A percentile compares a stretch with the other conserved stretches of the same genome.
phyloP scores from a whole-genome alignment of 1,139 yeast species.

The Pichia sp. region DNA sequence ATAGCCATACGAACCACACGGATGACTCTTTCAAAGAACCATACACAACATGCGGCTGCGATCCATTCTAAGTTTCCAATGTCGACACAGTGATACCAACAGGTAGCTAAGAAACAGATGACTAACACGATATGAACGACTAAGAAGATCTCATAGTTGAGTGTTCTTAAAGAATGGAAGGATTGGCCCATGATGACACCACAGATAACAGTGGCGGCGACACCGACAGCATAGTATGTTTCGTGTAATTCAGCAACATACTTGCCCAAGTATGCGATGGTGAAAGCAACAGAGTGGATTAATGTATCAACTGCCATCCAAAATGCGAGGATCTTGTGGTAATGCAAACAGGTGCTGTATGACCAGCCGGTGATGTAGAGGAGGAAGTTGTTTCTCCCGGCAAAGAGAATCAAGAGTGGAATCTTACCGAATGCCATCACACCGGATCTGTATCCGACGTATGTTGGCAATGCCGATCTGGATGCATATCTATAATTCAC shows the following conservation, averaged over 20 bases:
- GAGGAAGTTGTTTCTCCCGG: conserved; percentile 5
- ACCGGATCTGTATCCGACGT: conserved; percentile 3
- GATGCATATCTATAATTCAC: conserved; percentile 5
- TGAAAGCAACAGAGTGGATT: conserved; percentile 5
- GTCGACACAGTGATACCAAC: conserved; percentile 40
- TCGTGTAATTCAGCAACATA: conserved; percentile 25
- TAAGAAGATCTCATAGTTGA: conserved; percentile 43
- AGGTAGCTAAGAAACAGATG: conserved; percentile 36
- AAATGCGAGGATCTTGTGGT: conserved; percentile 3
- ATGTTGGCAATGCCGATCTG: conserved; percentile 1
- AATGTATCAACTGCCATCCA: conserved; percentile 6
- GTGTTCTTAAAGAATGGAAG: conserved; percentile 44
- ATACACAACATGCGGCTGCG: conserved; percentile 39
- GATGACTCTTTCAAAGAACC: conserved; percentile 38
- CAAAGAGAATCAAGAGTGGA: conserved; percentile 5
- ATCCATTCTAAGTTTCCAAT: conserved; percentile 47
- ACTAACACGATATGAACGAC: conserved; percentile 38
- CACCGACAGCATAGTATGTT: conserved; percentile 37
- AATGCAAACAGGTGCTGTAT: conserved; percentile 2
- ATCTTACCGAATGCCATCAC: conserved; percentile 5
- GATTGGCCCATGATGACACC: conserved; percentile 46
- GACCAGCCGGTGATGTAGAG: conserved; percentile 5
- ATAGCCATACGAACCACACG: conserved; percentile 35
- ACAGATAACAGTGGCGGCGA: conserved; percentile 38
- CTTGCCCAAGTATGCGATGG: conserved; percentile 8